phyloP scores from a whole-genome alignment of 2,329 filamentous ascomycete genomes.

The Pseudogymnoascus sp. region DNA sequence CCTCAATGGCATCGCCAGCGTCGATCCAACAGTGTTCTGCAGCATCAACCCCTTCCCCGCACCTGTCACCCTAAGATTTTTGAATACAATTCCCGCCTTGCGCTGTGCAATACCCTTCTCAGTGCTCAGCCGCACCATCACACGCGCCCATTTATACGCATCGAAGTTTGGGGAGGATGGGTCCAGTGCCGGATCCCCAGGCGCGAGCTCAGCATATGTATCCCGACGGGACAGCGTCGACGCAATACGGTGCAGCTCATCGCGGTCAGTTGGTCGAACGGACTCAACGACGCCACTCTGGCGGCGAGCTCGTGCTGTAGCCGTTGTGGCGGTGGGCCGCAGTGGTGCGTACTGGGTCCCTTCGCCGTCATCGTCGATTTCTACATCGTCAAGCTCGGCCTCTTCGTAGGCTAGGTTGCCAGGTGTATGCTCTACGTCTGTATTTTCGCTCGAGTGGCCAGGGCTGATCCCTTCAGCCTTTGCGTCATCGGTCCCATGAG shows the following conservation, averaged over 20 bases:
- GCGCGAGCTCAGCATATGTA: constrained; percentile 30
- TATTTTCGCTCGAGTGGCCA: neutral
- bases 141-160: constrained; percentile 42
- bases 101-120: constrained; percentile 46
- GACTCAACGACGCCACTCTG: neutral
- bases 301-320: neutral
- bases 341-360: neutral
- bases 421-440: neutral
- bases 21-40: constrained; percentile 56
- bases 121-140: constrained; percentile 41
- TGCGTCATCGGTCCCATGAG: neutral
- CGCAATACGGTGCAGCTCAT: constrained; percentile 22
- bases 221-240: constrained; percentile 17
- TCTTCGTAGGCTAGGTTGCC: neutral
- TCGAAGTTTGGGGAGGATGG: constrained; percentile 43
- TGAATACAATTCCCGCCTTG: constrained; percentile 53
- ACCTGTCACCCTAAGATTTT: constrained; percentile 57
- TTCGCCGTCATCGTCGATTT: neutral
- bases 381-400: neutral
- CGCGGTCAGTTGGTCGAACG: constrained; percentile 17
- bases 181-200: constrained; percentile 42
- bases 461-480: neutral
- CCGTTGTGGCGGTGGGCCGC: neutral
- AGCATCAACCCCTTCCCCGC: constrained; percentile 59
- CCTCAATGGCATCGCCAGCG: constrained; percentile 49